Percentiles rank a stretch among this genome's conserved stretches.
Evolutionary conservation across 1,139 yeast species (phyloP).

Genomic region (Wickerhamiella pararugosa): DNA sequence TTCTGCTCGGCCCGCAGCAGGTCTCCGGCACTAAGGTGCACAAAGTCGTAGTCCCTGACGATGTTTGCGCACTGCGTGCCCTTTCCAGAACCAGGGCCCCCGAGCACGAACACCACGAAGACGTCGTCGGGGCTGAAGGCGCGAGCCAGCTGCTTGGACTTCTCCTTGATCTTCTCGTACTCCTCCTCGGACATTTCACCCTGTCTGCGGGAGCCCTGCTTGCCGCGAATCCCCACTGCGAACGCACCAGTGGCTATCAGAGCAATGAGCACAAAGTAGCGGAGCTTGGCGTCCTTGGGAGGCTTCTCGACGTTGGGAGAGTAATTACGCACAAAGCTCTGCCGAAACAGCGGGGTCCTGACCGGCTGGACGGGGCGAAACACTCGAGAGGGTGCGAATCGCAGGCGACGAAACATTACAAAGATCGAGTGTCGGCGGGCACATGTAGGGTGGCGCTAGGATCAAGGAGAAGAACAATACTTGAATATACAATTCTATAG

Average conservation of each 20-base stretch:
- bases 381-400: background rate
- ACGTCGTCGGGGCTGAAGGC: conserved; percentile 44
- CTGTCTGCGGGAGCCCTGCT: conserved; percentile 35
- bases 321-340: background rate
- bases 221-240: conserved; percentile 27
- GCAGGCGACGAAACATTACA: background rate
- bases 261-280: conserved; percentile 22
- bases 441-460: too few species aligned
- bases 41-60: conserved; percentile 65
- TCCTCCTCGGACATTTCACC: conserved; percentile 45
- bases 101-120: conserved; percentile 69
- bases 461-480: too few species aligned
- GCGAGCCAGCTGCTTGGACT: conserved; percentile 17
- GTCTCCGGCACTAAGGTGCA: conserved; percentile 91
- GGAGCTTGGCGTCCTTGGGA: conserved; percentile 20
- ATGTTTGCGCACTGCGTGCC: conserved; percentile 90
- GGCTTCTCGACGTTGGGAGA: conserved; percentile 1
- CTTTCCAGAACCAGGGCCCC: conserved; percentile 84
- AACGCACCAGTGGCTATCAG: conserved; percentile 32
- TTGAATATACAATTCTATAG: too few species aligned
- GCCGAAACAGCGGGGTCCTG: background rate
- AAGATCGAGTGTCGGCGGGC: too few species aligned
- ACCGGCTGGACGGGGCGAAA: background rate
- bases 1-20: conserved; percentile 81
- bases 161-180: conserved; percentile 32